Base-by-base conservation (phyloP, 345 rosid species). In the Eucalyptus rudis region DNA sequence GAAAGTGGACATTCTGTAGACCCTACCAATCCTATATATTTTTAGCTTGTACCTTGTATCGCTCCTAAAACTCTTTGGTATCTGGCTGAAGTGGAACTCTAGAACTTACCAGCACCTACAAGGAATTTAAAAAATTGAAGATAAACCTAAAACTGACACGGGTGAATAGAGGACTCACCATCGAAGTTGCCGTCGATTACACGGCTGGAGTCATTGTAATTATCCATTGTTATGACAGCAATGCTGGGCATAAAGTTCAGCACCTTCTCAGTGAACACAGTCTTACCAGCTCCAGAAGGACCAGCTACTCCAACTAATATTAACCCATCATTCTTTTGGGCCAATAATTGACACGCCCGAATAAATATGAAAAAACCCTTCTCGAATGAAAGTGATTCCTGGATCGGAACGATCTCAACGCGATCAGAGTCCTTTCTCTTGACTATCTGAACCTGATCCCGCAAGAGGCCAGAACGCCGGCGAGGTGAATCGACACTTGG, bases 281-380 rank as follows among this genome's bases (percentile, higher is more conserved):
- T 97, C 90, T 98, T 98, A 31, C 99, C 99, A 88, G 99, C 99
- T 47, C 99, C 99, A 88, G 99, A 97, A 31, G 99, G 99, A 88
- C 99, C 99, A 43, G 99, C 99, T 79, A 98, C 95, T 47, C 99
- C 99, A 87, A 97, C 98, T 90, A 98, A 92, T 90, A 95, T 94
- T 59, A 98, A 86, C 51, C 99, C 99, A 84, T 96, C 97, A 89
- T 97, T 98, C 93, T 97, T 97, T 90, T 97, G 98, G 87, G 99
- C 95, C 93, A 97, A 85, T 49, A 97, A 90, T 87, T 98, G 99
- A 93, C 98, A 97, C 14, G 99, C 98, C 54, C 99, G 97, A 88
- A 98, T 98, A 25, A 96, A 47, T 31, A 92, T 92, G 90, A 95
- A 98, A 92, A 98, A 98, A 40, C 99, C 99, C 87, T 98, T 98